Conservation (phyloP, 352 stramenopile species). For the Phytophthora gonapodyides region DNA sequence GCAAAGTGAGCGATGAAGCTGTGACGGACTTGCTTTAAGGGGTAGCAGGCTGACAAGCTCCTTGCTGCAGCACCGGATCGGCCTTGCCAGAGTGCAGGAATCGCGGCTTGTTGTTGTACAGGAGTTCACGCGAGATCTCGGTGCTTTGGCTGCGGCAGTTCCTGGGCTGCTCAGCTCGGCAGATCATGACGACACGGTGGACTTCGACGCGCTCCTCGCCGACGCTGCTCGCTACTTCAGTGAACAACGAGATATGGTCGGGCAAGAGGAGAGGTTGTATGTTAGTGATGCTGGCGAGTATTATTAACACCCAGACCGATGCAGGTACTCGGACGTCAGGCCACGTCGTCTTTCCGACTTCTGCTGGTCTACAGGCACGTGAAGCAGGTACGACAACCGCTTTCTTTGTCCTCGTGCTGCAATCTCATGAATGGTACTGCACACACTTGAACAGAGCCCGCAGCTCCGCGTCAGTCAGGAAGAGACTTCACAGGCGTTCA, state of each 20-base stretch:
- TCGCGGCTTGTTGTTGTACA: slow-evolving; percentile 40
- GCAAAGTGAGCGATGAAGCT: slow-evolving; percentile 30
- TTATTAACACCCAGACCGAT: slow-evolving; percentile 4
- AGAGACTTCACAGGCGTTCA: slow-evolving; percentile 31
- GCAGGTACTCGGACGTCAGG: slow-evolving; percentile 19
- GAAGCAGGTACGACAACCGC: slow-evolving; percentile 25
- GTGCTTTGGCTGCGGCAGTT: slow-evolving; percentile 30
- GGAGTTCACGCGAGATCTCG: slow-evolving; percentile 47
- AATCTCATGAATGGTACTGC: background rate
- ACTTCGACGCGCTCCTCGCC: slow-evolving; percentile 42
- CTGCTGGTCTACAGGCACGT: slow-evolving; percentile 40
- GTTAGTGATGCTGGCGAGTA: background rate
- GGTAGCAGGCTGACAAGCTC: slow-evolving; percentile 5
- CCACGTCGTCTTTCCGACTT: slow-evolving; percentile 33
- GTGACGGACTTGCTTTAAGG: background rate
- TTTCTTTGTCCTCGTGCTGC: background rate
- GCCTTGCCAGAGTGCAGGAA: slow-evolving; percentile 32
- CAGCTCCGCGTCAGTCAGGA: slow-evolving; percentile 19
- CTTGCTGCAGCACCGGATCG: slow-evolving; percentile 46
- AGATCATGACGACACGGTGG: slow-evolving; percentile 16
- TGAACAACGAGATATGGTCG: slow-evolving; percentile 29
- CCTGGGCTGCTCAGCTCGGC: slow-evolving; percentile 17
- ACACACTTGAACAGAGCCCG: slow-evolving; percentile 18
- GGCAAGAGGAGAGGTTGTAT: background rate
- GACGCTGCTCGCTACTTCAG: slow-evolving; percentile 40